Evolutionary conservation across 73 alveolate genomes (phyloP).

Genomic region (Paramecium biaurelia): DNA sequence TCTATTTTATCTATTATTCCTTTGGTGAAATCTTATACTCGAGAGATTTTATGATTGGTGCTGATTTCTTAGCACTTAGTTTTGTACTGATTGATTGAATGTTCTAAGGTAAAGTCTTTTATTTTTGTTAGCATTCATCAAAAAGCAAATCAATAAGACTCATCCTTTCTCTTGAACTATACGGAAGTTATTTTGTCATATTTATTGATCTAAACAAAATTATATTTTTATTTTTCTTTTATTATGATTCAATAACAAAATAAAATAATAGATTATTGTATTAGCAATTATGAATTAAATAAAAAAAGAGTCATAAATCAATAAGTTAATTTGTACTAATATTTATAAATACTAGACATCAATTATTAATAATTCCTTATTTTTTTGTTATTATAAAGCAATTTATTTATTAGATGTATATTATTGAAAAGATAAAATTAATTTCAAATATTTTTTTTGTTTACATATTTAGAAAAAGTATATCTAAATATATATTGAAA

Average conservation of each 20-base stretch:
- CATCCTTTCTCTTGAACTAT: neutral
- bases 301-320: too few species aligned
- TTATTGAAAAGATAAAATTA: neutral
- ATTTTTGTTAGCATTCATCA: neutral
- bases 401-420: too few species aligned
- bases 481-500: too few species aligned
- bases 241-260: neutral
- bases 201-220: neutral
- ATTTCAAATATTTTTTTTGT: neutral
- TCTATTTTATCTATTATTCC: neutral
- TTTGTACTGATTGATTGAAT: neutral
- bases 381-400: too few species aligned
- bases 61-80: neutral
- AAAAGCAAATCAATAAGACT: neutral
- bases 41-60: neutral
- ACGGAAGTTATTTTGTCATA: neutral
- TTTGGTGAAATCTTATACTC: neutral
- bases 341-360: too few species aligned
- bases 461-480: neutral
- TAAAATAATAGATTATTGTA: too few species aligned
- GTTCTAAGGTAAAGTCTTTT: neutral
- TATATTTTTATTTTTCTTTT: neutral
- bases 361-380: too few species aligned
- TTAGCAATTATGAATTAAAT: neutral
- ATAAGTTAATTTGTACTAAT: too few species aligned